Base-by-base conservation (phyloP, 306 rosid genomes). In the Benincasa hispida region DNA sequence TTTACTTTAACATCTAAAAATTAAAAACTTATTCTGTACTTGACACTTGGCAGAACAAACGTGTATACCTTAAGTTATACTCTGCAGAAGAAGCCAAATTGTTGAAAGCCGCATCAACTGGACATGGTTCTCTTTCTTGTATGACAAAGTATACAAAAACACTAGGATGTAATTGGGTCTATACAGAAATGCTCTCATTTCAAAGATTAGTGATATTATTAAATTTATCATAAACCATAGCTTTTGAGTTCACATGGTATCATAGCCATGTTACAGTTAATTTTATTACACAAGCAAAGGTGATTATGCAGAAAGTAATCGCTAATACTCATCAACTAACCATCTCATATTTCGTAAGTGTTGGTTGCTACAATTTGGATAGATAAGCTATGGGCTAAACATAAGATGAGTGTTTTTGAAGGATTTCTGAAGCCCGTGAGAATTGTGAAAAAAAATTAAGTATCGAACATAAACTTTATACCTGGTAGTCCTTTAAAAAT, bases 91-190 rank as follows among this genome's bases (percentile, higher is more conserved):
- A 82, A 82, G 96, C 86, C 81, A 90, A 78, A 81, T 90, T 84
- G 72, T 84, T 86, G 80, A 87, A 81, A 88, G 90, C 89, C 85
- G 91, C 92, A 85, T 92, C 82, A 90, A 82, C 66, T 92, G 92
- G 79, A 90, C 98, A 21, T 90, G 8, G 8, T 24, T 57, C 34
- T 57, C 62, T 55, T 55, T 55, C 62, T 57, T 18, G 32, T 57
- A 56, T 53, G 11, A 21, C 32, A 57, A 57, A 77, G 98, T 90
- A 75, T 90, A 92, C 77, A 90, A 69, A 92, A 92, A 86, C 81
- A 92, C 92, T 73, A 90, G 84, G 86, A 13, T 91, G 94, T 65
- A 92, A 77, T 30, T 84, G 85, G 85, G 67, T 90, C 91, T 48
- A 90, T 70, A 69, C 89, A 22, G 22, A 89, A 80, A 90, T 30